Conservation (phyloP, 2,329 filamentous ascomycete species). For the Apiospora malaysiana region DNA sequence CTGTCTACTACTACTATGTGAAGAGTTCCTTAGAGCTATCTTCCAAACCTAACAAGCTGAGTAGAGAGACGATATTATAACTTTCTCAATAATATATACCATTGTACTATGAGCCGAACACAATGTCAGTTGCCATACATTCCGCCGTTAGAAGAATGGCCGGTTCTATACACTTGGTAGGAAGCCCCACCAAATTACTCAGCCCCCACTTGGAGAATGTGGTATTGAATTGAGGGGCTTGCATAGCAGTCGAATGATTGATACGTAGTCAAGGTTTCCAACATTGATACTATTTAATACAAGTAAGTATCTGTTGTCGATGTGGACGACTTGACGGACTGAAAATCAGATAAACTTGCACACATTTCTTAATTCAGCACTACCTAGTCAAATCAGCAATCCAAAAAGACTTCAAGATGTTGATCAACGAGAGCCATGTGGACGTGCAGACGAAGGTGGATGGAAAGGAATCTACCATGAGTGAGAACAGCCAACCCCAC, state of each 20-base stretch:
- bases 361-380: not conserved
- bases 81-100: not conserved
- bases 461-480: constrained; percentile 61
- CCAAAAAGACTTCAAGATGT: constrained; percentile 47
- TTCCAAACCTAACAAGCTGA: not conserved
- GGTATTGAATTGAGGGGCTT: constrained; percentile 1
- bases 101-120: not conserved
- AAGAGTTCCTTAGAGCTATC: not conserved
- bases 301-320: not conserved
- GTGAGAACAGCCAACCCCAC: constrained; percentile 40
- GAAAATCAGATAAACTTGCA: not conserved
- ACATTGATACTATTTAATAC: not conserved
- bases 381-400: not conserved
- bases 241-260: constrained; percentile 18
- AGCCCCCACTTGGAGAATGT: constrained; percentile 20
- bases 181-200: constrained; percentile 19
- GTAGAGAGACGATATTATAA: not conserved
- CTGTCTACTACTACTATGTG: not conserved
- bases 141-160: not conserved
- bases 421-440: constrained; percentile 59
- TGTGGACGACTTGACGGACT: not conserved
- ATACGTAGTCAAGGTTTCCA: not conserved
- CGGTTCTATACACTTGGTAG: not conserved
- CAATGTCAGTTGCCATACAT: not conserved
- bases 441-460: constrained; percentile 58